Evolutionary conservation across 495 filamentous ascomycete genomes (phyloP), one percentile per base, ranked within the genome.

Genomic region (Annulohypoxylon bovei): DNA sequence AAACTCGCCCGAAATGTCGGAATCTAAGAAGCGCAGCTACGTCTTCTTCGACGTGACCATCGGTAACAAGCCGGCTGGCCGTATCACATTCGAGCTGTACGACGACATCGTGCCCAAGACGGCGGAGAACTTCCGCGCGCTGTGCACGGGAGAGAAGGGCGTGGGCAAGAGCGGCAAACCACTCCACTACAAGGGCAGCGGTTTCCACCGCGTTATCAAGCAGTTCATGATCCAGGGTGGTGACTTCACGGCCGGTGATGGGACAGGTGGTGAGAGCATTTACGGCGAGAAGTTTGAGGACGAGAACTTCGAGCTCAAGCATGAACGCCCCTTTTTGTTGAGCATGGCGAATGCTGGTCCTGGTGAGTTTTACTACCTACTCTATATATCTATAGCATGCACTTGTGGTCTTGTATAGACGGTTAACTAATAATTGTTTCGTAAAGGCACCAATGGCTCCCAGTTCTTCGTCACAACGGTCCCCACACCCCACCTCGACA

Each of bases 391-490:
- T 33, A 67, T 18, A 32, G 28, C n/a, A 23, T 55, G 3, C 1
- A 28, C 12, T 0, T 35, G 30, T 16, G 16, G 1, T 27, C 11
- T 6, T 46, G 16, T 46, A 0, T 46, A 12, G 14, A 49, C 25
- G 8, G 1, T 7, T n/a, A 33, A 12, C 53, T 56, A 39, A 56
- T 20, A 56, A 7, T 62, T 16, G 16, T 72, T 5, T 2, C n/a
- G n/a, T 22, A 23, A 12, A 67, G 89, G 86, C 62, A 98, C 95
- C 81, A 99, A 99, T 78, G 95, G 95, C 68, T 93, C 90, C 44
- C 95, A 99, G 79, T 99, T 99, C 88, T 99, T 99, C 85, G 82
- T 98, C 65, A 99, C 95, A 33, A 98, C 96, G 22, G 92, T 97
- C 47, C 84, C 88, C 7, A 99, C 95, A 1, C 93, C 95, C 27